Conservation (phyloP, 345 rosid species). For the Orychophragmus violaceus region DNA sequence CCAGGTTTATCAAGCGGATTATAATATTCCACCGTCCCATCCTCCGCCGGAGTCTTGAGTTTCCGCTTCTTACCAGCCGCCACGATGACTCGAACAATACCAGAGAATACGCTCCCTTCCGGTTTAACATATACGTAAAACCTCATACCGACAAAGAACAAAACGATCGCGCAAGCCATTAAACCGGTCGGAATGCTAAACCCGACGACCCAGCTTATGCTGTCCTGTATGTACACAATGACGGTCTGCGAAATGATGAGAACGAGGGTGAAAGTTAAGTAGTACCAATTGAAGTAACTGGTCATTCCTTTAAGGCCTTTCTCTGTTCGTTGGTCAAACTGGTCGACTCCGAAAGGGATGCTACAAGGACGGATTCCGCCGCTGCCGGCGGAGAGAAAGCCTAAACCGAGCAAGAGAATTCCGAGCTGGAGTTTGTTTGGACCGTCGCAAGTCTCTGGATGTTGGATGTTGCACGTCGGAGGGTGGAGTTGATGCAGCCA, state of each 20-base stretch:
- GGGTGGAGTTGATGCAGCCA: conserved; percentile 66
- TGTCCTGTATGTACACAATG: conserved; percentile 58
- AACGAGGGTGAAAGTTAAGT: conserved; percentile 49
- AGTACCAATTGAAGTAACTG: conserved; percentile 75
- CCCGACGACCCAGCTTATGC: conserved; percentile 66
- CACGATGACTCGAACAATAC: conserved; percentile 46
- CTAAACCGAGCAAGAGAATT: conserved; percentile 40
- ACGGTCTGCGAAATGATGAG: conserved; percentile 42
- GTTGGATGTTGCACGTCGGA: conserved; percentile 32
- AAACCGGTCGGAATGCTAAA: conserved; percentile 55
- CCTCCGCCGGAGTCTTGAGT: background rate
- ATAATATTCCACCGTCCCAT: conserved; percentile 27
- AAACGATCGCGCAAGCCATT: conserved; percentile 45
- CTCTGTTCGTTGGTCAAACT: conserved; percentile 60
- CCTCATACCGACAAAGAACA: conserved; percentile 57
- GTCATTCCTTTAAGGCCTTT: conserved; percentile 52
- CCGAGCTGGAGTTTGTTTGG: conserved; percentile 42
- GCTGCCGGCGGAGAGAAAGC: conserved; percentile 46
- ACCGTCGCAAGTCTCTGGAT: conserved; percentile 28
- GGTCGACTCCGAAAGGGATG: conserved; percentile 78
- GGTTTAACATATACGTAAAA: conserved; percentile 57
- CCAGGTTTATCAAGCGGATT: conserved; percentile 48
- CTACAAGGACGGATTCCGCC: conserved; percentile 78
- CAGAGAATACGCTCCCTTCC: conserved; percentile 55
- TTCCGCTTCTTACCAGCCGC: conserved; percentile 48